Evolutionary conservation across 768 basidiomycete species (phyloP).

Genomic region (Mrakia hoshinonis): DNA sequence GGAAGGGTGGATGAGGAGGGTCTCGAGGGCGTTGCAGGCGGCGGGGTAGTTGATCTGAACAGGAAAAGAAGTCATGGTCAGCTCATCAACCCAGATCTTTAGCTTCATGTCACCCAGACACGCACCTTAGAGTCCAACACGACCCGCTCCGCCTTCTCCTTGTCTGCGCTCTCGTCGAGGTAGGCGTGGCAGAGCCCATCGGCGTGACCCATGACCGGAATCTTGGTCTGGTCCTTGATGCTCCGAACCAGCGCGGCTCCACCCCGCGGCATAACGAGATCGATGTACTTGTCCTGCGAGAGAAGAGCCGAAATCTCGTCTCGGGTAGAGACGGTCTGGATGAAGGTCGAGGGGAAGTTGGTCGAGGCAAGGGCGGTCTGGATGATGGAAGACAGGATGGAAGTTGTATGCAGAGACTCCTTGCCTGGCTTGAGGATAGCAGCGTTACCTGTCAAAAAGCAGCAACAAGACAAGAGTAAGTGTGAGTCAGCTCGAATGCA

Average conservation of each 20-base stretch:
- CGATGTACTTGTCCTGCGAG: slow-evolving; percentile 80
- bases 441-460: slow-evolving; percentile 62
- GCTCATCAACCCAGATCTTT: no score
- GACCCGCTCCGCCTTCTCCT: slow-evolving; percentile 69
- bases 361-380: slow-evolving; percentile 65
- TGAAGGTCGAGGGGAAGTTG: slow-evolving; percentile 63
- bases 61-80: background rate
- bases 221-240: slow-evolving; percentile 82
- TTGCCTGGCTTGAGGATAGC: slow-evolving; percentile 97
- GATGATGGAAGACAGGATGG: slow-evolving; percentile 69
- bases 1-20: slow-evolving; percentile 70
- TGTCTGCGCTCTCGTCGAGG: slow-evolving; percentile 71
- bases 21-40: slow-evolving; percentile 90
- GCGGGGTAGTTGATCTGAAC: slow-evolving; percentile 82
- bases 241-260: slow-evolving; percentile 79
- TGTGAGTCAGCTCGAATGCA: background rate
- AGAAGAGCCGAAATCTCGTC: slow-evolving; percentile 83
- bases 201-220: slow-evolving; percentile 98
- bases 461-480: background rate
- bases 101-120: background rate
- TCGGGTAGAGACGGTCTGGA: slow-evolving; percentile 85
- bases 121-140: slow-evolving; percentile 83
- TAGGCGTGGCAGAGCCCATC: slow-evolving; percentile 90
- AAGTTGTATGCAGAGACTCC: slow-evolving; percentile 75
- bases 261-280: slow-evolving; percentile 91